A percentile compares a stretch with the other conserved stretches of the same genome.
These are phyloP conservation scores for Polyplosphaeria fusca DNA, from an alignment of 495 filamentous ascomycete genomes.

Conservation along the genomic window DNA sequence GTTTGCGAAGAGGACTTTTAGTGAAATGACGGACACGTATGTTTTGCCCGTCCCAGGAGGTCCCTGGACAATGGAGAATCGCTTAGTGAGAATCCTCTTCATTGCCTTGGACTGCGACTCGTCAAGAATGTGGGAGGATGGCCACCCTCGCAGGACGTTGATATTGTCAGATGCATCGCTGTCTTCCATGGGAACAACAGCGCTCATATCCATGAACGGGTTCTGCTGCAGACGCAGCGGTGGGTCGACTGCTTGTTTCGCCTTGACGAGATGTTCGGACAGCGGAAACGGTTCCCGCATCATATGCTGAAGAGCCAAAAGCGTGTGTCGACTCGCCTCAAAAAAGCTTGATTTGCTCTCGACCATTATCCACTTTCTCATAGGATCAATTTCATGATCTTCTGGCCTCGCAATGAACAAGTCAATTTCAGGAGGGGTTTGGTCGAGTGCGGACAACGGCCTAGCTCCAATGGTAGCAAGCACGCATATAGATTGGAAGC, in stretches of 20 bases:
- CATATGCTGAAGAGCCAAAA: constrained; percentile 72
- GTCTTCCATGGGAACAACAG: constrained; percentile 35
- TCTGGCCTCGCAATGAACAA: constrained; percentile 63
- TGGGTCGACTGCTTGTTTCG: constrained; percentile 46
- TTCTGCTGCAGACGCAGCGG: constrained; percentile 51
- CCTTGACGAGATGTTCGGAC: constrained; percentile 56
- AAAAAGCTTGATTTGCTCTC: constrained; percentile 69
- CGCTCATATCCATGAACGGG: constrained; percentile 49
- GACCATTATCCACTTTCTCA: constrained; percentile 72
- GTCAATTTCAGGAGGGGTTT: constrained; percentile 70
- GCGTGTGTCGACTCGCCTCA: constrained; percentile 67
- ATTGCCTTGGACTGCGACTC: constrained; percentile 66
- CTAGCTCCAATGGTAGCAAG: constrained; percentile 73
- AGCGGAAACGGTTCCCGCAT: constrained; percentile 61
- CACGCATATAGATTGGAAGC: constrained; percentile 63
- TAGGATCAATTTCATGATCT: constrained; percentile 66
- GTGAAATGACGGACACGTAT: constrained; percentile 66
- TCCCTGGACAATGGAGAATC: constrained; percentile 78
- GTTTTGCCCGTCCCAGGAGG: constrained; percentile 93
- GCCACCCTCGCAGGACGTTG: constrained; percentile 53
- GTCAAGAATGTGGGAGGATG: constrained; percentile 57
- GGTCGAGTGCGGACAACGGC: constrained; percentile 56
- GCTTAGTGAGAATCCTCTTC: constrained; percentile 65
- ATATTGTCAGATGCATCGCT: constrained; percentile 39
- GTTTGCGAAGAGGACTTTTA: constrained; percentile 66